phyloP scores from a whole-genome alignment of 495 filamentous ascomycete species.

The Neurospora sp. region DNA sequence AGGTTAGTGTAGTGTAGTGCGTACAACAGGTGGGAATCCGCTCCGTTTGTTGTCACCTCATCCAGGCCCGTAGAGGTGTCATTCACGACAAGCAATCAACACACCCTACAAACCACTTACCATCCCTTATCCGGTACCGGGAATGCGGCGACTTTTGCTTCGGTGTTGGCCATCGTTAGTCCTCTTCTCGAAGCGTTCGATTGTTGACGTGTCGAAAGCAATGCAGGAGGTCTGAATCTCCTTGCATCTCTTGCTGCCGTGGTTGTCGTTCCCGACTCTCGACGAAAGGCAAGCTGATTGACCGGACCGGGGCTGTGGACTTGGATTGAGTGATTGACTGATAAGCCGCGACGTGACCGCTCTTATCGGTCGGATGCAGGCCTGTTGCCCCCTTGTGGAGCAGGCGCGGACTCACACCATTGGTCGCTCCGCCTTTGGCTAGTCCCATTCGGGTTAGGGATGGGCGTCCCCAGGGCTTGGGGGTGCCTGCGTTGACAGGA shows the following conservation, averaged over 20 bases:
- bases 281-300: not conserved
- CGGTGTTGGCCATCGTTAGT: not conserved
- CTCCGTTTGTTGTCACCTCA: not conserved
- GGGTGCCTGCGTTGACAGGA: slow-evolving; percentile 8
- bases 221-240: not conserved
- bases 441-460: slow-evolving; percentile 8
- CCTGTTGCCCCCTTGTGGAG: slow-evolving; percentile 15
- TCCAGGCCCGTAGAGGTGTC: not conserved
- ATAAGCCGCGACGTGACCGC: not conserved
- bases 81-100: not conserved
- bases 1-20: not conserved
- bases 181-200: not conserved
- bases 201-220: not conserved
- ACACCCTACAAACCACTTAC: not conserved
- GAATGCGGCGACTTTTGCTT: not conserved
- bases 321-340: not conserved
- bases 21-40: not conserved
- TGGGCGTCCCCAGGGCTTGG: slow-evolving; percentile 10
- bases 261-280: not conserved
- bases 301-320: not conserved
- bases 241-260: slow-evolving; percentile 1
- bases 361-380: slow-evolving; percentile 10
- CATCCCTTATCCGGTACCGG: not conserved
- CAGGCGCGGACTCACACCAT: slow-evolving; percentile 4
- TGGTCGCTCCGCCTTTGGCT: slow-evolving; percentile 20